A percentile compares a stretch with the other conserved stretches of the same genome.
phyloP scores from a whole-genome alignment of 225 moss, liverwort and hornwort genomes.

The Lunularia cruciata region DNA sequence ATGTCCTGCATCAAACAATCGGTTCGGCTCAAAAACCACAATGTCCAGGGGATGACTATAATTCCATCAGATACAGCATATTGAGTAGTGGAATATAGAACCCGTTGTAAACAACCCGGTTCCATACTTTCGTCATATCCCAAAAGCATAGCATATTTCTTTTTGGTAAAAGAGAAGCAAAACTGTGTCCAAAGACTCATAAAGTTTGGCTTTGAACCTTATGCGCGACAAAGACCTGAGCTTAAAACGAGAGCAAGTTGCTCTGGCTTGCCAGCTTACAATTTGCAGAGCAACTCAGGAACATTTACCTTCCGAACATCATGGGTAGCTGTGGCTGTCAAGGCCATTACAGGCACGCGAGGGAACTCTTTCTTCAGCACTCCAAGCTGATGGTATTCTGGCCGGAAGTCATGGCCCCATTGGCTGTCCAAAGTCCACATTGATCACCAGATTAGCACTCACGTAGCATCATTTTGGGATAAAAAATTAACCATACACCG shows the following conservation, averaged over 20 bases:
- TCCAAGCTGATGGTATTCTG: constrained; percentile 46
- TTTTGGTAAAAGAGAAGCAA: too few relatives aligned
- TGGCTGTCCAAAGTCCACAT: constrained; percentile 31
- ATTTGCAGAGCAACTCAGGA: neutral
- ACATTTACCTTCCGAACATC: constrained; percentile 40
- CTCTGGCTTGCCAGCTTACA: too few relatives aligned
- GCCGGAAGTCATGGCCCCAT: constrained; percentile 57
- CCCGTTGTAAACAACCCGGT: too few relatives aligned
- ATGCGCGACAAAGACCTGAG: too few relatives aligned
- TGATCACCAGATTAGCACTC: neutral
- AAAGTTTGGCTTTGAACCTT: too few relatives aligned
- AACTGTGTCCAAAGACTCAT: too few relatives aligned
- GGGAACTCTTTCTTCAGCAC: constrained; percentile 39
- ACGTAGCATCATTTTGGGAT: neutral
- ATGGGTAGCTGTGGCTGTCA: constrained; percentile 54
- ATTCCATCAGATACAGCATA: too few relatives aligned
- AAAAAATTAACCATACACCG: neutral
- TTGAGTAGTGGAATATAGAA: too few relatives aligned
- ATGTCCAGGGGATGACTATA: too few relatives aligned
- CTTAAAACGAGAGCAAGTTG: too few relatives aligned
- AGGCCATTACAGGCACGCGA: constrained; percentile 47
- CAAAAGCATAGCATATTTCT: too few relatives aligned
- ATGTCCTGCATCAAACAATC: constrained; percentile 34
- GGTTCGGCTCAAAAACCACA: neutral
- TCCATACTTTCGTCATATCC: too few relatives aligned